Conservation (phyloP, 768 basidiomycete species). For the Lentinula sp. region DNA sequence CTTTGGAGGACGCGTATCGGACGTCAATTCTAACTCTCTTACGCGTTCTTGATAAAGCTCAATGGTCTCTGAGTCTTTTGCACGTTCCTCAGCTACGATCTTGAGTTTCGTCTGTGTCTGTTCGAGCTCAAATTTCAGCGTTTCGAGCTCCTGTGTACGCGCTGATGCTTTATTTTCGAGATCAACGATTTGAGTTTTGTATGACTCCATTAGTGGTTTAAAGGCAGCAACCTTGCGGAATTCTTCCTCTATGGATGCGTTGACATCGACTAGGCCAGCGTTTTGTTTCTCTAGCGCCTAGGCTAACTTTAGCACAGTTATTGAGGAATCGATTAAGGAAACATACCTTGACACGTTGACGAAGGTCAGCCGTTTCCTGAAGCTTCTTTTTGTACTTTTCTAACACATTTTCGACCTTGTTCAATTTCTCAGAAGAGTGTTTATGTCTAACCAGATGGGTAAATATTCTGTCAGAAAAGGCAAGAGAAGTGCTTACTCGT, state of each 20-base stretch:
- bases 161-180: slow-evolving; percentile 67
- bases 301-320: neutral
- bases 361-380: slow-evolving; percentile 86
- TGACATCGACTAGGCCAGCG: slow-evolving; percentile 84
- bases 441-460: slow-evolving; percentile 52
- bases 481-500: slow-evolving; percentile 59
- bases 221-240: slow-evolving; percentile 80
- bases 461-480: neutral
- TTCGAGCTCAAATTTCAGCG: slow-evolving; percentile 70
- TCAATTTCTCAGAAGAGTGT: slow-evolving; percentile 86
- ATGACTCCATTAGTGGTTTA: slow-evolving; percentile 88
- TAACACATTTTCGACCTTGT: slow-evolving; percentile 96
- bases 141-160: slow-evolving; percentile 66
- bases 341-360: slow-evolving; percentile 76
- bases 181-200: slow-evolving; percentile 80
- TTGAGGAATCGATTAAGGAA: slow-evolving; percentile 8
- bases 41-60: slow-evolving; percentile 89
- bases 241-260: slow-evolving; percentile 89
- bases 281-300: slow-evolving; percentile 92
- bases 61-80: slow-evolving; percentile 77
- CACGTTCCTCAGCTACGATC: slow-evolving; percentile 61
- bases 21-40: slow-evolving; percentile 75
- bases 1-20: slow-evolving; percentile 15
- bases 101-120: slow-evolving; percentile 66
- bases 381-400: slow-evolving; percentile 99